Conservation (phyloP, 1,284 basidiomycete genomes). For the Leccinum fuscescens region DNA sequence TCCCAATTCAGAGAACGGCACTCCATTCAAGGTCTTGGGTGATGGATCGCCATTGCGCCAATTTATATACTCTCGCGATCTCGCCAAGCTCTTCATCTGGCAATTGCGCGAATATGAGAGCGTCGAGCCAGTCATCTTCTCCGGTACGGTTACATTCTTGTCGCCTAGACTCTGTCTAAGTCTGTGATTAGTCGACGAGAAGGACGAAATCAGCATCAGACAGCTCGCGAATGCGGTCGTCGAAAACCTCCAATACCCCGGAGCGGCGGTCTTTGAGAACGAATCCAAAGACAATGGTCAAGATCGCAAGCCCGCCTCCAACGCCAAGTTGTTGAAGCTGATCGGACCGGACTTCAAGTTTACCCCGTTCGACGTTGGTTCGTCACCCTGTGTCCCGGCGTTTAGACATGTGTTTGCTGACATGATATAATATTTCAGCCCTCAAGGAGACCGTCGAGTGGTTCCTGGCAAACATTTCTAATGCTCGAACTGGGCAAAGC, state of each 20-base stretch:
- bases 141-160: conserved; percentile 46
- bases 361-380: conserved; percentile 80
- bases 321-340: conserved; percentile 71
- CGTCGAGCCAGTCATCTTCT: conserved; percentile 87
- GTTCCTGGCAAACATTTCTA: conserved; percentile 76
- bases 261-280: conserved; percentile 56
- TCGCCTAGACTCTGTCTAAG: not conserved
- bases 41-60: conserved; percentile 87
- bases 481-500: conserved; percentile 52
- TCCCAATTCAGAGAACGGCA: conserved; percentile 66
- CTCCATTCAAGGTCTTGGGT: conserved; percentile 80
- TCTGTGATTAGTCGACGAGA: conserved; percentile 66
- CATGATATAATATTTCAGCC: conserved; percentile 40
- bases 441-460: conserved; percentile 71
- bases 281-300: conserved; percentile 52
- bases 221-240: conserved; percentile 83
- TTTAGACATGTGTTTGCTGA: not conserved
- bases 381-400: conserved; percentile 30
- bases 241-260: conserved; percentile 64
- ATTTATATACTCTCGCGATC: conserved; percentile 91
- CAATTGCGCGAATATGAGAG: conserved; percentile 83
- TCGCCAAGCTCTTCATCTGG: conserved; percentile 93
- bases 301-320: conserved; percentile 92
- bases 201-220: conserved; percentile 88
- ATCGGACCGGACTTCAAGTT: conserved; percentile 74